Evolutionary conservation across 768 basidiomycete genomes (phyloP), one percentile per base, ranked within the genome.

Genomic region (Amanita rubescens): DNA sequence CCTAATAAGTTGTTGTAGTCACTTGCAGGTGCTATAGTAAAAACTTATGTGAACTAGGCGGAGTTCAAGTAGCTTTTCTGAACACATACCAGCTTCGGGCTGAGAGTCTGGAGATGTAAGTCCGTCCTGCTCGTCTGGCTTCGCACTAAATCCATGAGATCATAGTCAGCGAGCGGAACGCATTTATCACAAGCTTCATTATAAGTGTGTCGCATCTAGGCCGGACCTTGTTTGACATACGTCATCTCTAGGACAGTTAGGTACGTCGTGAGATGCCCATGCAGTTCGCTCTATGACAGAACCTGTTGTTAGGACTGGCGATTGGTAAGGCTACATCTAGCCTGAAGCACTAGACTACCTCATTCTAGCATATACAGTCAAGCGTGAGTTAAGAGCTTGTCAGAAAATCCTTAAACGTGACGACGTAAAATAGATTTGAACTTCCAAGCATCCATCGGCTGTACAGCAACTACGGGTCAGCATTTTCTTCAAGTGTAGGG

Each of bases 81-180:
- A 17, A 17, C 14, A 41, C 27, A 10, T 2, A 42, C 20, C 49
- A 84, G 82, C 30, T 73, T 84, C 53, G 76, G 73, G 0, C 62
- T 82, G 49, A 75, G 82, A 24, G 84, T 85, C 19, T 86, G 81
- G 78, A 65, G 83, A 66, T 85, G 84, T 85, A 61, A 59, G 74
- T 62, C 19, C 20, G 15, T 32, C 27, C 15, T 9, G 9, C 30
- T 34, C 3, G n/a, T 24, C n/a, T 41, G 9, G 32, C n/a, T n/a
- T n/a, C n/a, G n/a, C n/a, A n/a, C n/a, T n/a, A n/a, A 19, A 19
- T 34, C 37, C 19, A 44, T 39, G 48, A 20, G 6, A 27, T 37
- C 49, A 47, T 48, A 85, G 84, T 86, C 58, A 85, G 84, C 67
- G 69, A 75, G 34, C 68, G 71, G 32, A 86, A 85, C 57, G 60